These are phyloP conservation scores for Mycena vulgaris DNA, from an alignment of 768 basidiomycete genomes.

Conservation along the genomic window DNA sequence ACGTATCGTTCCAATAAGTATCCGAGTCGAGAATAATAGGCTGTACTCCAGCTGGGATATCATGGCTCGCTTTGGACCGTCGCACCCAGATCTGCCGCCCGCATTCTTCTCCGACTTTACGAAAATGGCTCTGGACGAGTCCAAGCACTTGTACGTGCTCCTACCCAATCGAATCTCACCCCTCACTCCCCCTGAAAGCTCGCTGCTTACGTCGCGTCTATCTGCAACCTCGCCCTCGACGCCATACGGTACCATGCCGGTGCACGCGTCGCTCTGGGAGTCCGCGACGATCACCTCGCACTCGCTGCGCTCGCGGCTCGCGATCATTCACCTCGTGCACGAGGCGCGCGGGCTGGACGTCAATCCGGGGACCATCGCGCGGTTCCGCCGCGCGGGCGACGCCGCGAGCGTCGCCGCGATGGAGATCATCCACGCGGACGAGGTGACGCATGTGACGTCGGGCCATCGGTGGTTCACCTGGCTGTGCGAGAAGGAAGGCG, in stretches of 20 bases:
- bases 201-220: slow-evolving; percentile 75
- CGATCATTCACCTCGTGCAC: slow-evolving; percentile 90
- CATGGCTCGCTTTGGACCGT: slow-evolving; percentile 81
- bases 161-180: not conserved
- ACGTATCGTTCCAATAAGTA: slow-evolving; percentile 44
- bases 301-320: slow-evolving; percentile 79
- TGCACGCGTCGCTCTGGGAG: slow-evolving; percentile 87
- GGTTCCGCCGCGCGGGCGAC: slow-evolving; percentile 78
- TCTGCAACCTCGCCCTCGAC: slow-evolving; percentile 73
- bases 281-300: slow-evolving; percentile 77
- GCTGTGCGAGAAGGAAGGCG: slow-evolving; percentile 69
- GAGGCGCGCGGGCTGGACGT: slow-evolving; percentile 90
- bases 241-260: slow-evolving; percentile 80
- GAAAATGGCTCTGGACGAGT: slow-evolving; percentile 89
- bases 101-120: slow-evolving; percentile 88
- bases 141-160: slow-evolving; percentile 77
- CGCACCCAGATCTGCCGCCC: slow-evolving; percentile 71
- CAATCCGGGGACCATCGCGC: slow-evolving; percentile 84
- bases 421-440: slow-evolving; percentile 85
- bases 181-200: slow-evolving; percentile 45
- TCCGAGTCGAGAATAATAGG: not conserved
- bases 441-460: slow-evolving; percentile 86
- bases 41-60: slow-evolving; percentile 78
- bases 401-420: slow-evolving; percentile 75
- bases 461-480: slow-evolving; percentile 90